Percentiles rank a stretch among this genome's conserved stretches.
Conservation (phyloP, 179 eudicot genomes). For the Pouteria campechiana region DNA sequence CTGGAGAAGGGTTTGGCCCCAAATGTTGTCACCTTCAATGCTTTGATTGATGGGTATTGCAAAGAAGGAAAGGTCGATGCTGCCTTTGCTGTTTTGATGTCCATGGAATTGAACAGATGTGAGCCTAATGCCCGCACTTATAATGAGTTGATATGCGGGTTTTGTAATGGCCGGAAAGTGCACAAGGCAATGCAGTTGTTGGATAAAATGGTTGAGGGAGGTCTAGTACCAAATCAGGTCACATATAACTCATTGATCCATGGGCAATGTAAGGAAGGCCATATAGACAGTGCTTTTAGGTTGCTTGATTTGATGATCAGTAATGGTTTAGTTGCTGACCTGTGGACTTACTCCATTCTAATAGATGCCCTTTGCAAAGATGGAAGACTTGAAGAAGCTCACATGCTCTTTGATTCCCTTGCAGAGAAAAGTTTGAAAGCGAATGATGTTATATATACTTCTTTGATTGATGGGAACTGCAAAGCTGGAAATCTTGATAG, state of each 20-base stretch:
- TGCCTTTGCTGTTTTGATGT: conserved; percentile 32
- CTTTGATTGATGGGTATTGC: conserved; percentile 64
- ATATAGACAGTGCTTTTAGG: conserved; percentile 53
- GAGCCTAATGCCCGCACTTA: conserved; percentile 52
- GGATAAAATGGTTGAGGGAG: conserved; percentile 43
- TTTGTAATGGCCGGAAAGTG: conserved; percentile 38
- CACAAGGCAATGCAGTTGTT: conserved; percentile 58
- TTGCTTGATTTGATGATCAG: conserved; percentile 47
- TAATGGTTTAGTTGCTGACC: conserved; percentile 38
- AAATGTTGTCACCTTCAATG: conserved; percentile 53
- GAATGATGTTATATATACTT: conserved; percentile 43
- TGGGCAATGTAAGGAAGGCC: conserved; percentile 60
- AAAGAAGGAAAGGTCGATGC: conserved; percentile 40
- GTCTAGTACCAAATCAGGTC: conserved; percentile 34
- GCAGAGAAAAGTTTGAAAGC: conserved; percentile 35
- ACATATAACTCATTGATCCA: conserved; percentile 52
- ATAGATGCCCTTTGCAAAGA: conserved; percentile 41
- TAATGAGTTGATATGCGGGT: conserved; percentile 57
- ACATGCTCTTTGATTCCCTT: conserved; percentile 27
- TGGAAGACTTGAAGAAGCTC: conserved; percentile 47
- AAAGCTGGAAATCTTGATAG: conserved; percentile 30
- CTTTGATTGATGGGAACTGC: conserved; percentile 47
- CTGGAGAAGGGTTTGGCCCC: conserved; percentile 32
- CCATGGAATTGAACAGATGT: conserved; percentile 39
- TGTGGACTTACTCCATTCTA: conserved; percentile 46